Percentiles rank a stretch among this genome's conserved stretches.
These are phyloP conservation scores for Skeletonema potamos DNA, from an alignment of 108 stramenopile species.

Conservation along the genomic window DNA sequence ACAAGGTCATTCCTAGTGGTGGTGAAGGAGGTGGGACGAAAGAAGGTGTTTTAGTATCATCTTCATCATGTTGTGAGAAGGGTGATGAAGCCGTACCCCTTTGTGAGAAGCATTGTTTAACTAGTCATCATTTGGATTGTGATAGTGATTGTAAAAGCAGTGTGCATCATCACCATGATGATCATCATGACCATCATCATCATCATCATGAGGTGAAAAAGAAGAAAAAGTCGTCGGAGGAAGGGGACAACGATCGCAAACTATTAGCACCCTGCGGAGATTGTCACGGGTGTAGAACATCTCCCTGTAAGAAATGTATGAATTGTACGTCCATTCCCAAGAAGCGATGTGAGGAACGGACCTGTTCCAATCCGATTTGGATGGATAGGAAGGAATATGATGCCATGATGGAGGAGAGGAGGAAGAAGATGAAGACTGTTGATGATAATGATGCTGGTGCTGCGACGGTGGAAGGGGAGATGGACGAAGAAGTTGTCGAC, in stretches of 20 bases:
- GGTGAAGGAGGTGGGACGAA: neutral
- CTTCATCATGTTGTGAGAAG: neutral
- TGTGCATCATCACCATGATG: neutral
- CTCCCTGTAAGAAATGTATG: neutral
- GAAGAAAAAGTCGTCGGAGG: too few relatives aligned
- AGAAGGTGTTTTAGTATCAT: neutral
- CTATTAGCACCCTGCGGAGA: neutral
- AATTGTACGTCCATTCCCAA: neutral
- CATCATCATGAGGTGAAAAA: neutral
- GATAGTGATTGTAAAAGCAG: neutral
- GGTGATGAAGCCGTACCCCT: neutral
- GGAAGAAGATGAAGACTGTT: neutral
- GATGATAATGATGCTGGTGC: too few relatives aligned
- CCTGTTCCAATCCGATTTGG: neutral
- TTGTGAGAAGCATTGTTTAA: neutral
- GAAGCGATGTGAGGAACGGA: neutral
- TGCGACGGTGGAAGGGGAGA: neutral
- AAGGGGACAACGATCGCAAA: neutral
- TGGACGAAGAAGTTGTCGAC: neutral
- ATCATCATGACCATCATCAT: neutral
- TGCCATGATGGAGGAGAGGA: neutral
- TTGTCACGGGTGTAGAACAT: neutral
- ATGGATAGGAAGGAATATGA: neutral
- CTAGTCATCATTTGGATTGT: neutral
- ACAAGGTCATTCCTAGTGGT: neutral